phyloP scores from a whole-genome alignment of 495 filamentous ascomycete species.

The Podospora sp. region DNA sequence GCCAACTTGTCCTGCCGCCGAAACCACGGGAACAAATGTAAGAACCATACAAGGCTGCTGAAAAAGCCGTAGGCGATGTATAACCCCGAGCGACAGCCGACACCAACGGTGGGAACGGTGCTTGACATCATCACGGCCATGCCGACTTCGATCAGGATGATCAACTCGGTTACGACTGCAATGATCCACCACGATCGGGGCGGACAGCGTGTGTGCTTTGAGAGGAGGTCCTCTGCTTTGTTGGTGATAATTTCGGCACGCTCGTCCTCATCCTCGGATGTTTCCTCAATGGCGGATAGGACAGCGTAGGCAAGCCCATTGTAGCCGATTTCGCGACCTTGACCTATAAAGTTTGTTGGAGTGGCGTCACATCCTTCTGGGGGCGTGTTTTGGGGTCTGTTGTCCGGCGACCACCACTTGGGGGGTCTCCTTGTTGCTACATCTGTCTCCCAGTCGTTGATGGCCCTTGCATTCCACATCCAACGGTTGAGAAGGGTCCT shows the following conservation, averaged over 20 bases:
- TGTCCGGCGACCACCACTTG: neutral
- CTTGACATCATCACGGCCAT: constrained; percentile 49
- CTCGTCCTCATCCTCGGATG: too few relatives aligned
- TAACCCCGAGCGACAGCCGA: constrained; percentile 53
- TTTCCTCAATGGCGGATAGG: constrained; percentile 42
- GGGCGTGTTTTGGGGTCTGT: neutral
- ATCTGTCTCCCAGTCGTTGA: constrained; percentile 15
- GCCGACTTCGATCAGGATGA: constrained; percentile 36
- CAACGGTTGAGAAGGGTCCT: constrained; percentile 20
- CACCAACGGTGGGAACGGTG: constrained; percentile 51
- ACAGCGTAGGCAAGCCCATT: constrained; percentile 52
- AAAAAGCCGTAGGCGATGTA: constrained; percentile 49
- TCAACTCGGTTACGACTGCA: constrained; percentile 30
- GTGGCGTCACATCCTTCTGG: constrained; percentile 24
- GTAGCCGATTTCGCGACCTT: constrained; percentile 50
- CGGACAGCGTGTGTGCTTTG: neutral
- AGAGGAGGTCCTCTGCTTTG: neutral
- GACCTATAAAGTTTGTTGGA: constrained; percentile 43
- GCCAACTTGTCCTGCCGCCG: too few relatives aligned
- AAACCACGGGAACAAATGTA: too few relatives aligned
- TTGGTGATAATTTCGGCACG: neutral
- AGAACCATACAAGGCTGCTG: too few relatives aligned
- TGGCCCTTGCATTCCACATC: constrained; percentile 24
- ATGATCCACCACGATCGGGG: constrained; percentile 23
- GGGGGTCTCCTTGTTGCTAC: too few relatives aligned